Evolutionary conservation across 2,329 filamentous ascomycete genomes (phyloP), one percentile per base, ranked within the genome.

Genomic region (Mycosphaerella sp.): DNA sequence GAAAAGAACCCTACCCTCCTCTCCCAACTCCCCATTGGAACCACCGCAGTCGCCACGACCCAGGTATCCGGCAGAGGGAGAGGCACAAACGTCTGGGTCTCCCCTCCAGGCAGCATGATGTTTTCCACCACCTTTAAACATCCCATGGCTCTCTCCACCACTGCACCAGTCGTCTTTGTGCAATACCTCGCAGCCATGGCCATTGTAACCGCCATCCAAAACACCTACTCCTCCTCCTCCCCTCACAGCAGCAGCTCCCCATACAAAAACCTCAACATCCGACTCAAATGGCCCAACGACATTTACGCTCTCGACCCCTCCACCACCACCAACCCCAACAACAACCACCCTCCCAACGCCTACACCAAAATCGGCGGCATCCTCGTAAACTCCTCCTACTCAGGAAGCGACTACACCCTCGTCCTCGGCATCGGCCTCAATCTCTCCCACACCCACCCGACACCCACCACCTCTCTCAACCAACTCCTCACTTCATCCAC

Each of bases 271-370:
- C 70, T 97, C 4, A 87, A 88, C 0, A 79, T 98, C 40, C 90
- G 87, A 68, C 74, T 98, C 32, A 98, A 98, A 71, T 98, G 93
- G 93, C 93, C 93, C 9, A 98, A 98, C 65, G 93, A 98, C 67
- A 88, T 98, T 51, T 75, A 76, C 63, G 72, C 71, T 2, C 63
- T 70, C 10, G 67, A 69, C 45, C 70, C 70, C 0, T 14, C 29
- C 53, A 82, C 81, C 89, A 66, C 85, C 85, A 0, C 76, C 81
- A 21, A 85, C 89, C 4, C 4, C 4, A 26, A 26, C 26, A 4
- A 4, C 26, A 26, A 4, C 26, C 26, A 4, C 26, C 26, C 6
- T 6, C 26, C 26, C 26, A 4, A 26, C 26, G 26, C 26, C 65
- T 93, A 93, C 62, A 84, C 90, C 61, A 98, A 98, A 67, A 91